Evolutionary conservation across 768 basidiomycete species (phyloP).

Genomic region (Guyanaporus albipodus): DNA sequence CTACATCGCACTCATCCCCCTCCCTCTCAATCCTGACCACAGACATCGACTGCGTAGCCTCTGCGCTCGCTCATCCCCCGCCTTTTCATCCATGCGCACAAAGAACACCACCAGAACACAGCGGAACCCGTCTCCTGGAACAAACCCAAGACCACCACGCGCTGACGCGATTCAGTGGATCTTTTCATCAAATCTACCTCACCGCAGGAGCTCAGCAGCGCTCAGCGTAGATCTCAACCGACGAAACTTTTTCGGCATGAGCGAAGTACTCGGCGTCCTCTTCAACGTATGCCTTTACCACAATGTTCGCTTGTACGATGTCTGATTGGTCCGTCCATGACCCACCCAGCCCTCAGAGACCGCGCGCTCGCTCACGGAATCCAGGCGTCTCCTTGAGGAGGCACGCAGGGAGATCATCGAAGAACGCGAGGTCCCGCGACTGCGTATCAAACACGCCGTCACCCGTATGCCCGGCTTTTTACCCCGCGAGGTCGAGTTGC

Average conservation of each 20-base stretch:
- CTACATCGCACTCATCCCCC: conserved; percentile 8
- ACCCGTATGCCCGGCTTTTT: conserved; percentile 73
- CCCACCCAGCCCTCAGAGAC: conserved; percentile 66
- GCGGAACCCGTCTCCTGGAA: conserved; percentile 20
- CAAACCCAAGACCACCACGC: conserved; percentile 30
- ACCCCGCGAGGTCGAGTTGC: conserved; percentile 61
- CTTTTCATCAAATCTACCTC: conserved; percentile 68
- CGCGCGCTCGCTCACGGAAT: conserved; percentile 75
- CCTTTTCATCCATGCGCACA: conserved; percentile 22
- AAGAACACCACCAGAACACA: conserved; percentile 25
- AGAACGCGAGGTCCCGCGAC: conserved; percentile 58
- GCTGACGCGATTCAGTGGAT: conserved; percentile 62
- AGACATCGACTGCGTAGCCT: conserved; percentile 5
- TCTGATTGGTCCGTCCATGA: conserved; percentile 13
- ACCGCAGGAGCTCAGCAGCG: conserved; percentile 54
- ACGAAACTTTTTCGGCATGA: conserved; percentile 74
- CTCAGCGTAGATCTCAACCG: conserved; percentile 59
- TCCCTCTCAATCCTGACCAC: background rate
- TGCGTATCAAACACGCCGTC: conserved; percentile 73
- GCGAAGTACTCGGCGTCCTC: conserved; percentile 72
- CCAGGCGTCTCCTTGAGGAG: conserved; percentile 70
- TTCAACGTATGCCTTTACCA: conserved; percentile 53
- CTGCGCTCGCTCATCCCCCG: conserved; percentile 7
- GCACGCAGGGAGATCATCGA: conserved; percentile 72
- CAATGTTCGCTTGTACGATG: background rate